A percentile compares a stretch with the other conserved stretches of the same genome.
These are phyloP conservation scores for Neurospora discreta DNA, from an alignment of 495 filamentous ascomycete species.

Conservation along the genomic window DNA sequence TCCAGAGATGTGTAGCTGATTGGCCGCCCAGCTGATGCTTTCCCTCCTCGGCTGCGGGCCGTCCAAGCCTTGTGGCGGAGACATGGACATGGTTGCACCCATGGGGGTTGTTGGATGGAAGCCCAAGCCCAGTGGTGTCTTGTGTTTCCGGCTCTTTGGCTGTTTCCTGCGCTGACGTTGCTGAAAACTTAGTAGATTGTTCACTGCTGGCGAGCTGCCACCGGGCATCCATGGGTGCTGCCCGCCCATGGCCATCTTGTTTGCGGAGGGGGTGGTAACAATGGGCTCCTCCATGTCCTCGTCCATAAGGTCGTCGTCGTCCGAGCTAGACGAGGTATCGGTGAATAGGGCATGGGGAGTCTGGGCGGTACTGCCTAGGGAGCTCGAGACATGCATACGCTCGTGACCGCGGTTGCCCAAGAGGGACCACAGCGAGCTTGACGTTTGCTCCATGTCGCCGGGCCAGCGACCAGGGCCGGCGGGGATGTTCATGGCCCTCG, in stretches of 20 bases:
- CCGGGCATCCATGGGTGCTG: conserved; percentile 34
- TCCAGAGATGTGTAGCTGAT: conserved; percentile 76
- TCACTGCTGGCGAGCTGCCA: conserved; percentile 51
- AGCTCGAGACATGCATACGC: conserved; percentile 66
- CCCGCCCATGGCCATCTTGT: conserved; percentile 41
- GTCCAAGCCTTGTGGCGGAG: conserved; percentile 26
- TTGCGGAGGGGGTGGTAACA: conserved; percentile 55
- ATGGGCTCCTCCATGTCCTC: conserved; percentile 71
- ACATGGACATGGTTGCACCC: conserved; percentile 24
- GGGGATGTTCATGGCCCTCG: conserved; percentile 71
- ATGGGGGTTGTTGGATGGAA: conserved; percentile 23
- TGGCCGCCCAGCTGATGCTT: conserved; percentile 76
- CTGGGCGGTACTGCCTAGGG: conserved; percentile 73
- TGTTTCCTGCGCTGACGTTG: conserved; percentile 55
- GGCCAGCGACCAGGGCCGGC: conserved; percentile 15
- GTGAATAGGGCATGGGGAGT: conserved; percentile 39
- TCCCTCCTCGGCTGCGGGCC: conserved; percentile 51
- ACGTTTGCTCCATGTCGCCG: conserved; percentile 26
- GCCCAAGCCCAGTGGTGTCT: conserved; percentile 22
- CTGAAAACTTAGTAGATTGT: conserved; percentile 69
- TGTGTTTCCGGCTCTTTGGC: conserved; percentile 28
- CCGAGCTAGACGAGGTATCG: conserved; percentile 67
- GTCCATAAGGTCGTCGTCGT: conserved; percentile 70
- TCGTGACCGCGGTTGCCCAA: conserved; percentile 43
- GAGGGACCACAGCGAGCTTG: conserved; percentile 34